Evolutionary conservation across 257 asterid genomes (phyloP).

Genomic region (Penstemon eatonii): DNA sequence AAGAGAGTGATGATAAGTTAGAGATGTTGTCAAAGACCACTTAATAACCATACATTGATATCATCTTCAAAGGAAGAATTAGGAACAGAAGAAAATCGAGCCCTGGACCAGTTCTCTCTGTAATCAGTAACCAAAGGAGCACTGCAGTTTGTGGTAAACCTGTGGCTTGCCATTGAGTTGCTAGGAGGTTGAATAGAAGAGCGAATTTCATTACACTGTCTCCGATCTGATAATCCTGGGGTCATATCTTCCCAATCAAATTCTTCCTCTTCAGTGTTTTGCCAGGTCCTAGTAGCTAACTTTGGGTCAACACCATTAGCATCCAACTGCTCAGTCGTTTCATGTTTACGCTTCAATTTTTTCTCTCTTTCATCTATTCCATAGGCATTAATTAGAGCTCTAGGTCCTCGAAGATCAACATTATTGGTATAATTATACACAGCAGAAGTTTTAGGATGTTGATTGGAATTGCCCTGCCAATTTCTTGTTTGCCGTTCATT

Average conservation of each 20-base stretch:
- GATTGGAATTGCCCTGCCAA: slow-evolving; percentile 33
- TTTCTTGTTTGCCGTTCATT: no score
- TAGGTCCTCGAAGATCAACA: slow-evolving; percentile 76
- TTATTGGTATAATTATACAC: slow-evolving; percentile 39
- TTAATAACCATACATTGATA: slow-evolving; percentile 32
- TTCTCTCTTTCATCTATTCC: slow-evolving; percentile 87
- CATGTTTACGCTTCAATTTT: slow-evolving; percentile 42
- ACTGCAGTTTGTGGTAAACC: slow-evolving; percentile 34
- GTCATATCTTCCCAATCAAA: slow-evolving; percentile 93
- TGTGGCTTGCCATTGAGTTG: slow-evolving; percentile 41
- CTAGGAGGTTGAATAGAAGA: slow-evolving; percentile 51
- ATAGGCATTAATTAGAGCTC: slow-evolving; percentile 94
- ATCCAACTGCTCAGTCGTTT: slow-evolving; percentile 42
- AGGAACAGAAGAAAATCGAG: slow-evolving; percentile 36
- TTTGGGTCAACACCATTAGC: slow-evolving; percentile 50
- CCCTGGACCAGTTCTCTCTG: slow-evolving; percentile 43
- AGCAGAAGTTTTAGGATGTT: slow-evolving; percentile 51
- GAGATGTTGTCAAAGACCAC: neutral
- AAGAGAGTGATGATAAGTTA: slow-evolving; percentile 8
- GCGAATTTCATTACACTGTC: slow-evolving; percentile 31
- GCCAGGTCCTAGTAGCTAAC: slow-evolving; percentile 61
- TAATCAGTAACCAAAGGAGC: slow-evolving; percentile 46
- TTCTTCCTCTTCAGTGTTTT: slow-evolving; percentile 93
- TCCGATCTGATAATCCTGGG: slow-evolving; percentile 54
- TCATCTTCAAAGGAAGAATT: slow-evolving; percentile 42